Evolutionary conservation across 768 basidiomycete species (phyloP), one percentile per base, ranked within the genome.

Genomic region (Lentinula detonsa): DNA sequence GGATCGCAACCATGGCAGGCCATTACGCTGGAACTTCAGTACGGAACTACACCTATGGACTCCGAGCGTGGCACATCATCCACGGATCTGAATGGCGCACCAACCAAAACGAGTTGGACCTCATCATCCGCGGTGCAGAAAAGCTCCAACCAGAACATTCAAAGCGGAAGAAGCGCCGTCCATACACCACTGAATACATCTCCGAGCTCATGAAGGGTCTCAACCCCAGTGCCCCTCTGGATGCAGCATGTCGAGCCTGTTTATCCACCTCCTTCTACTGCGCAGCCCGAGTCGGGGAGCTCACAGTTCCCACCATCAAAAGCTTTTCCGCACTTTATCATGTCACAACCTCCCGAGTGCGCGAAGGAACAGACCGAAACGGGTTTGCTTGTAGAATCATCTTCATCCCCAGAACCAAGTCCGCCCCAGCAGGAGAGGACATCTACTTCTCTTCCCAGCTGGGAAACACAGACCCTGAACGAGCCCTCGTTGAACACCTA

Each of bases 21-120:
- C 43, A 70, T 0, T 77, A 76, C 57, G 59, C 76, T 0, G 69
- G 67, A 0, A 62, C 55, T 6, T 69, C 76, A 1, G 63, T 81
- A 0, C 37, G 53, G 1, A 81, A 80, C 66, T 79, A 77, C 56
- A 18, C 79, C 0, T 62, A 63, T 1, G 76, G 73, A 0, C 43
- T 82, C 1, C 64, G 72, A 1, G 79, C 81, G 2, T 82, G 80
- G 80, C 80, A 83, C 62, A 66, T 75, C 0, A 51, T 82, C 0
- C 79, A 83, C 59, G 69, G 78, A 0, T 5, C 76, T 0, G 50
- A 33, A 0, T 81, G 76, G 75, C 43, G 10, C 0, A 58, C 74
- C 1, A 63, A 76, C 28, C 43, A 69, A 0, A 42, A 43, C 0
- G 66, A 73, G 18, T 31, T 76, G 9, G 66, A 75, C 0, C 58